Base-by-base conservation (phyloP, 2,329 filamentous ascomycete species). In the Verticillium dahliae region DNA sequence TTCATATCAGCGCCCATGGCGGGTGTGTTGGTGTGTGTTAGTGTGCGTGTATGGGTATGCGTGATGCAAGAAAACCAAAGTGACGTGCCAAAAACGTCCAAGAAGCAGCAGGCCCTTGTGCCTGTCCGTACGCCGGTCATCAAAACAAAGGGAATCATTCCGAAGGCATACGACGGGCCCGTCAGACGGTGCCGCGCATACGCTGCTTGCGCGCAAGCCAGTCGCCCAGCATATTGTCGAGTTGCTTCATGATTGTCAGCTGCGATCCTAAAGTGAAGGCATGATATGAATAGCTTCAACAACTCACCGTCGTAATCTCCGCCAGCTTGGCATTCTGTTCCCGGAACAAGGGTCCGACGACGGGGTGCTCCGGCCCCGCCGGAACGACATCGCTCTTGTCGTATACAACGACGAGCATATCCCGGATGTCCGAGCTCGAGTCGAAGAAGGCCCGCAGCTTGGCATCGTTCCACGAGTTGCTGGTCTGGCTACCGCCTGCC, bases 361-460 rank as follows among this genome's bases (percentile, higher is more conserved):
- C 82, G 0, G 94, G 94, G 73, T 98, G 93, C 62, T 97, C 91
- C n/a, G 85, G 83, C 1, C 89, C 86, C 7, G 89, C 90, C 18
- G 92, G 90, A 52, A 87, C 84, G 15, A 96, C 87, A 62, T 93
- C 90, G 14, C 87, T 90, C 73, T 93, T 97, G 75, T 98, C 93
- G 71, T 97, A 93, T 34, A 99, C 92, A 63, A 99, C 90, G 41
- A 93, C 84, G 59, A 98, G 82, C 72, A 98, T 84, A 72, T 99
- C 94, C 58, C 91, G 86, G 67, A 99, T 92, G 65, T 97, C 92
- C 38, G 88, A 88, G 63, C 91, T 87, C 67, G 95, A 92, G 67
- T 98, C 94, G 69, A 98, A 90, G 76, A 97, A 99, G 14, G 90
- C 89, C 63, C 92, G 87, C 34, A 99, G 83, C 68, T 87, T 91